Percentiles rank a stretch among this genome's conserved stretches.
Evolutionary conservation across 371 early-diverging fungal genomes (phyloP).

Genomic region (Mucor velutinosus): DNA sequence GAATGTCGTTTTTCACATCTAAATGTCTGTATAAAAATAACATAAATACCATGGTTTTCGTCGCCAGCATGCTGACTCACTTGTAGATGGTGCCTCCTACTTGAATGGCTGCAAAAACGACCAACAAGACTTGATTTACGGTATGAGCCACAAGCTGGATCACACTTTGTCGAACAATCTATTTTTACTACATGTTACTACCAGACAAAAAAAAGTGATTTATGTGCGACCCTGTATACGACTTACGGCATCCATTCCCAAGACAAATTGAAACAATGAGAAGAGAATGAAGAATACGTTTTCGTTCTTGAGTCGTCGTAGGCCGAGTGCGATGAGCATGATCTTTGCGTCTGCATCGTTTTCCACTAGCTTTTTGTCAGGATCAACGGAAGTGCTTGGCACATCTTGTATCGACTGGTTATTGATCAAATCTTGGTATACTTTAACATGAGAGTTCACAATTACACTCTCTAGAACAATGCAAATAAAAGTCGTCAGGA

Average conservation of each 20-base stretch:
- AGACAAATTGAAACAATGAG: conserved; percentile 47
- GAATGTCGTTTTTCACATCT: conserved; percentile 14
- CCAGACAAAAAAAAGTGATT: background rate
- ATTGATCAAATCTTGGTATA: conserved; percentile 18
- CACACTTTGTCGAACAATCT: conserved; percentile 53
- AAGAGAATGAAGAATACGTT: conserved; percentile 51
- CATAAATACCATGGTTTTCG: background rate
- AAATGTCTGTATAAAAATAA: conserved; percentile 18
- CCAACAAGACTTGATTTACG: conserved; percentile 31
- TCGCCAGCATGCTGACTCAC: conserved; percentile 12
- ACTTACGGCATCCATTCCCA: conserved; percentile 54
- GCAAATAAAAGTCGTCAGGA: conserved; percentile 38
- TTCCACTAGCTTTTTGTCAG: background rate
- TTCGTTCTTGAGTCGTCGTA: conserved; percentile 47
- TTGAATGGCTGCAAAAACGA: conserved; percentile 48
- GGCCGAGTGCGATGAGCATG: conserved; percentile 15
- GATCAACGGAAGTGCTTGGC: conserved; percentile 12
- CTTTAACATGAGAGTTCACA: conserved; percentile 32
- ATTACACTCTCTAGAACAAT: conserved; percentile 44
- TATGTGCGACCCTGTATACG: background rate
- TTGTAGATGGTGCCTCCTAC: conserved; percentile 42
- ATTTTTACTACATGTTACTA: background rate
- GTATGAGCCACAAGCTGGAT: conserved; percentile 53
- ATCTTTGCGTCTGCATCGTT: conserved; percentile 21
- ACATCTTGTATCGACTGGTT: background rate